Evolutionary conservation across 192 early-diverging fungal species (phyloP).

Genomic region (Umbelopsis sp.): DNA sequence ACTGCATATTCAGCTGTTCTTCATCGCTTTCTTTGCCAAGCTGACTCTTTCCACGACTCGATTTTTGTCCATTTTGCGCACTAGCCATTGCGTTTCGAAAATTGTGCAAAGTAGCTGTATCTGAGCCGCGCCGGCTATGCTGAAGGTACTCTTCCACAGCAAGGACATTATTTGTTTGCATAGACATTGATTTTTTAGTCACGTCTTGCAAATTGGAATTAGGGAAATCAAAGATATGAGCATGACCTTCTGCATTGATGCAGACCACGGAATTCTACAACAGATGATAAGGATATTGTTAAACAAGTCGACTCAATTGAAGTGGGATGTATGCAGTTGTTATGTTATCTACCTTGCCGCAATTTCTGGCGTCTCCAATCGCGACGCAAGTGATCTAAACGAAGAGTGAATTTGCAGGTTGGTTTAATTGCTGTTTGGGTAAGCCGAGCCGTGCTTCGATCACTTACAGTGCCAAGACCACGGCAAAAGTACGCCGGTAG

Average conservation of each 20-base stretch:
- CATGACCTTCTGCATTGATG: conserved; percentile 59
- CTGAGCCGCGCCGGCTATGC: conserved; percentile 28
- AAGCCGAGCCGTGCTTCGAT: not conserved
- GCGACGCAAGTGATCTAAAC: conserved; percentile 60
- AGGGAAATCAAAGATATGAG: conserved; percentile 58
- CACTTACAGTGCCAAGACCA: conserved; percentile 56
- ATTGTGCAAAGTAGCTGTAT: conserved; percentile 32
- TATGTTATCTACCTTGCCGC: conserved; percentile 43
- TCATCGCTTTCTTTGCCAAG: conserved; percentile 2
- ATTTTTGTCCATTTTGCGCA: not conserved
- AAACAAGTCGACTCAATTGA: not conserved
- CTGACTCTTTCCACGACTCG: not conserved
- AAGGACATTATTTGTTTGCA: not conserved
- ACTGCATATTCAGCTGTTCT: not conserved
- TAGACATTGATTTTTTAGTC: not conserved
- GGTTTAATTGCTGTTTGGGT: too few relatives aligned
- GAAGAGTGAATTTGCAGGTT: not conserved
- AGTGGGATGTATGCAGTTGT: not conserved
- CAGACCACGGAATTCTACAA: conserved; percentile 56
- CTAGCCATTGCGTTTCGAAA: conserved; percentile 33
- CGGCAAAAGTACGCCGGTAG: conserved; percentile 48
- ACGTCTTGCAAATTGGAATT: conserved; percentile 22
- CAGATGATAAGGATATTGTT: not conserved
- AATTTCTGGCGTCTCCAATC: conserved; percentile 59
- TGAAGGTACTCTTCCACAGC: conserved; percentile 31